A percentile compares a stretch with the other conserved stretches of the same genome.
phyloP scores from a whole-genome alignment of 495 filamentous ascomycete species.

The Antarctomyces pellizariae region DNA sequence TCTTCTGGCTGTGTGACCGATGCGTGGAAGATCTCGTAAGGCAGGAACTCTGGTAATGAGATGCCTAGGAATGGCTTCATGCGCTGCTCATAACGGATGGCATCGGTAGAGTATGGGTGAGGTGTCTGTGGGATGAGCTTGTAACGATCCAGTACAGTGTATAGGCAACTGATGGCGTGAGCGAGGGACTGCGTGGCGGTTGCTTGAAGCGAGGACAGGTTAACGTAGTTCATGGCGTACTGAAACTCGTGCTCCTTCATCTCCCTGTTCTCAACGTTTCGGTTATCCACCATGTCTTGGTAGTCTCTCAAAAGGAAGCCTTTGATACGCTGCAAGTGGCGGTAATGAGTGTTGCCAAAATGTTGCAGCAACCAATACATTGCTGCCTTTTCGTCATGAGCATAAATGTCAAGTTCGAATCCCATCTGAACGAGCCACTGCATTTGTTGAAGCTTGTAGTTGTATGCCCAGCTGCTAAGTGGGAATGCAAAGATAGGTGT shows the following conservation, averaged over 20 bases:
- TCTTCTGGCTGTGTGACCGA: conserved; percentile 17
- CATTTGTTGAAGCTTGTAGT: conserved; percentile 71
- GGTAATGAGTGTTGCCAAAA: conserved; percentile 26
- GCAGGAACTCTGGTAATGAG: conserved; percentile 42
- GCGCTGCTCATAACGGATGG: conserved; percentile 58
- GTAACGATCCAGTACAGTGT: conserved; percentile 38
- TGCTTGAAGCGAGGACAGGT: conserved; percentile 38
- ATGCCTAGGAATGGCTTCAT: conserved; percentile 72
- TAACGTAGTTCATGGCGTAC: conserved; percentile 32
- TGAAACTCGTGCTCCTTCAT: conserved; percentile 21
- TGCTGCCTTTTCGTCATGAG: conserved; percentile 58
- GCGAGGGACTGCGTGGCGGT: conserved; percentile 47
- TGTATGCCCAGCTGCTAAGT: conserved; percentile 69
- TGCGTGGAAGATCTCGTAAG: conserved; percentile 32
- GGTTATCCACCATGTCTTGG: conserved; percentile 12
- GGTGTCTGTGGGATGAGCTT: conserved; percentile 30
- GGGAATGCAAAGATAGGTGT: conserved; percentile 39
- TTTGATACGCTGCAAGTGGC: conserved; percentile 47
- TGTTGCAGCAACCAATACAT: conserved; percentile 76
- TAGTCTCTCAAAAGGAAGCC: conserved; percentile 26
- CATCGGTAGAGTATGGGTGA: conserved; percentile 45
- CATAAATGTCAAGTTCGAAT: conserved; percentile 85
- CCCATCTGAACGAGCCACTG: conserved; percentile 77
- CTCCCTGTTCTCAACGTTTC: conserved; percentile 6
- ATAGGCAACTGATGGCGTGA: conserved; percentile 40